Evolutionary conservation across 345 rosid species (phyloP), one percentile per base, ranked within the genome.

Genomic region (Eucalyptus curtisii): DNA sequence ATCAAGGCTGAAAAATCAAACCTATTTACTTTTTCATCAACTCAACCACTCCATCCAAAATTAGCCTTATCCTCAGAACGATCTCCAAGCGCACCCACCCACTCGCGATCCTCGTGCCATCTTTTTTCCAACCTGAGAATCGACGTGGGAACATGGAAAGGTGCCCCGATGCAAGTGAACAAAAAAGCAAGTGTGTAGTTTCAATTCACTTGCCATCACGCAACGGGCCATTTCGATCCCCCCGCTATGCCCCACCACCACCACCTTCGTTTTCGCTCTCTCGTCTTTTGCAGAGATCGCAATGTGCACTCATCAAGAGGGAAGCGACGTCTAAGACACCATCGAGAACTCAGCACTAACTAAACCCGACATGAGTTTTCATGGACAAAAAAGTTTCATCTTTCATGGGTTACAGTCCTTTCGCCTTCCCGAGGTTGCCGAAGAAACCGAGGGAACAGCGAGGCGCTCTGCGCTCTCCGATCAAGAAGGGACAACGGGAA

Each of bases 401-500:
- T 20, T 40, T 19, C 14, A 5, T 5, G 47, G 84, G 84, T 55
- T 86, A n/a, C 61, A 86, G 7, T 86, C 15, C 8, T 40, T 16
- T 59, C 4, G 49, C 86, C 27, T 44, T 50, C 87, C 87, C 80
- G 12, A 87, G 76, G 52, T 20, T n/a, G 49, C 25, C 61, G 30
- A 27, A 2, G 40, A 87, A n/a, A 61, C 71, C 33, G 33, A 48
- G 80, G 45, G 45, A 24, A 48, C 76, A 68, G 16, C 55, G 25
- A 31, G 9, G 55, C 55, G 20, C 13, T 88, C 30, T 0, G 53
- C 87, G 22, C 90, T 16, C 49, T 16, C 33, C 27, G 37, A 81
- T 53, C 89, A 82, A 88, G 89, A 94, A 76, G 94, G 95, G 93
- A 90, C 92, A 91, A 90, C 90, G 86, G 93, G 97, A 93, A 95